Base-by-base conservation (phyloP, 768 basidiomycete genomes). In the Mycena vulgaris region DNA sequence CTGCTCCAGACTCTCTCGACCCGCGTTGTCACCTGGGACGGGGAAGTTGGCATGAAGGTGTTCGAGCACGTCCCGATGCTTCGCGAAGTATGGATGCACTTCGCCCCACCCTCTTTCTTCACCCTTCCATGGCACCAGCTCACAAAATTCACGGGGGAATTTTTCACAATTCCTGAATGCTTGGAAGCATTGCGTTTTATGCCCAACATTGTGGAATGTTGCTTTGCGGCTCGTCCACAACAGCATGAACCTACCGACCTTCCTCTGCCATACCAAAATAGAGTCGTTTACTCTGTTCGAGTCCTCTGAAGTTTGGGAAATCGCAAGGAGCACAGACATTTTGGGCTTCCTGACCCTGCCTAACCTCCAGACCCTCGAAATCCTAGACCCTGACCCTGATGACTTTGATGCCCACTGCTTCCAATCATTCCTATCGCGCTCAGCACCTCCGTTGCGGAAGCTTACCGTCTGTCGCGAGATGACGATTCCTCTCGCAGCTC, bases 91-190 rank as follows among this genome's bases (percentile, higher is more conserved):
- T 16, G 19, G 40, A 7, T 55, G 30, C 37, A 11, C 23, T 25
- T 19, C 4, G 17, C n/a, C 1, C 58, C 52, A 10, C 48, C 65
- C 16, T 39, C 47, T 16, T 14, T 55, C n/a, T 23, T 68, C 25
- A 0, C 11, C 1, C 66, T 68, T 48, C 66, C 59, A 9, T 68
- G 59, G 66, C 39, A 35, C 17, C 58, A 68, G 30, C 30, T 68
- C 40, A 51, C 40, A 16, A 68, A 60, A 62, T 68, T 68, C 52
- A 68, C 66, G 19, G 66, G 51, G 2, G 52, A 68, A 52, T 13
- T 45, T 7, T 67, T 55, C 59, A 33, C 58, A 7, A 14, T 53
- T 3, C 9, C 23, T 10, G 23, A 33, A 19, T 67, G 39, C 49
- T 45, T 59, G 31, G 58, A 67, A 13, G 57, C 58, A n/a, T 8